Base-by-base conservation (phyloP, 306 rosid genomes). In the Inga oerstediana region DNA sequence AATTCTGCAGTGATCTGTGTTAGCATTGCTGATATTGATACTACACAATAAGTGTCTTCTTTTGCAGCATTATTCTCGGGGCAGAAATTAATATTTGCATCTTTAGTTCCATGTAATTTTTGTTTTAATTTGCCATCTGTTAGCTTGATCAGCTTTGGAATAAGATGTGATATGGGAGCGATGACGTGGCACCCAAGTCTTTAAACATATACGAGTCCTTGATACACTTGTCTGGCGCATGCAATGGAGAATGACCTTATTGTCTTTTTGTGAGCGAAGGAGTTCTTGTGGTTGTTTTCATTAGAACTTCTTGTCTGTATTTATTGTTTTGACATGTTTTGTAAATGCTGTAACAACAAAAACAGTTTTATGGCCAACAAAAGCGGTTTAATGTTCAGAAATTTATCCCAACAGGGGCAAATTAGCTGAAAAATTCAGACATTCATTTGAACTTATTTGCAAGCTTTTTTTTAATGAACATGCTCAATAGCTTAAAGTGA, bases 1-100 rank as follows among this genome's bases (percentile, higher is more conserved):
- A 78, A 85, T 75, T 79, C 56, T 82, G 80, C 59, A 30, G 72
- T 84, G 45, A 51, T 15, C 71, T 79, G 35, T 71, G 32, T 27
- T 72, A 30, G 59, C 62, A 73, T 61, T 69, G 74, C 72, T 44
- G 86, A 69, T 52, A 51, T 35, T 69, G 62, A 41, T 10, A 52
- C 80, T 72, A 19, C 49, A 34, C 80, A 10, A 78, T 66, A 79
- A 34, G 77, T 77, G 45, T 75, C 64, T 30, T 32, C 9, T 22
- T 44, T 45, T 20, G 4, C 34, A 14, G 46, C 72, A 58, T 32
- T 75, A 61, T 27, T 65, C 79, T 19, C 72, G 75, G 66, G 67
- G 83, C 54, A 59, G 85, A 73, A 72, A 32, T 12, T 32, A n/a
- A 58, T 74, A 68, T 75, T 68, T 67, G 58, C 41, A 78, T 81